Evolutionary conservation across 2,329 filamentous ascomycete species (phyloP).

Genomic region (Phaeosphaeriaceae sp.): DNA sequence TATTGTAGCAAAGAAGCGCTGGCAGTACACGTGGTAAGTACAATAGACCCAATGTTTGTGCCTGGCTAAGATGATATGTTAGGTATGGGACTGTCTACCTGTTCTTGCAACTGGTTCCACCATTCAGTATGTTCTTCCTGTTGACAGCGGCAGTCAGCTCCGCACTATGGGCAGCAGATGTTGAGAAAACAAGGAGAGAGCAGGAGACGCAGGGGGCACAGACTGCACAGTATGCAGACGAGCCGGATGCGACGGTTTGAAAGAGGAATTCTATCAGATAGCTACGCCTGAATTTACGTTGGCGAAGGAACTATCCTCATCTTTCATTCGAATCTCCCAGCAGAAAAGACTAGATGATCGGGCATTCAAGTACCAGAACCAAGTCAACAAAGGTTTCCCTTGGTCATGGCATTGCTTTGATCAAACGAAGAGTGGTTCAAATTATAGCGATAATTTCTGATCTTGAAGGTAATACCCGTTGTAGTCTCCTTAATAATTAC

Average conservation of each 20-base stretch:
- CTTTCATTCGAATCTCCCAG: no score
- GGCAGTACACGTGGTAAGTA: constrained; percentile 81
- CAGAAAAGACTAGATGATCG: no score
- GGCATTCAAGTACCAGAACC: no score
- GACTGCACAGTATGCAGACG: constrained; percentile 37
- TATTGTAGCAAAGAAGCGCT: constrained; percentile 70
- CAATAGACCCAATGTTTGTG: background rate
- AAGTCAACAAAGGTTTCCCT: no score
- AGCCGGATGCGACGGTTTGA: constrained; percentile 33
- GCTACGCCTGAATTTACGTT: no score
- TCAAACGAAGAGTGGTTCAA: no score
- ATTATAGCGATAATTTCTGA: no score
- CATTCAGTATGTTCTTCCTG: constrained; percentile 92
- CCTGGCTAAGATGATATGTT: constrained; percentile 9
- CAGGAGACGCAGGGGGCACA: constrained; percentile 27
- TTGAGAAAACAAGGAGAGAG: constrained; percentile 61
- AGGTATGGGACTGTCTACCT: constrained; percentile 86
- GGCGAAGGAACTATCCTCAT: no score
- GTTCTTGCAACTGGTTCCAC: constrained; percentile 83
- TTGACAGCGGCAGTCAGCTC: constrained; percentile 85
- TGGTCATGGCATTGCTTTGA: no score
- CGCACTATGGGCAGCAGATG: constrained; percentile 81
- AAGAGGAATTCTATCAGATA: background rate
- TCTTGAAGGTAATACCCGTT: no score
- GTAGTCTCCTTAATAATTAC: no score